Evolutionary conservation across 2,329 filamentous ascomycete genomes (phyloP).

Genomic region (Lecanicillium sp.): DNA sequence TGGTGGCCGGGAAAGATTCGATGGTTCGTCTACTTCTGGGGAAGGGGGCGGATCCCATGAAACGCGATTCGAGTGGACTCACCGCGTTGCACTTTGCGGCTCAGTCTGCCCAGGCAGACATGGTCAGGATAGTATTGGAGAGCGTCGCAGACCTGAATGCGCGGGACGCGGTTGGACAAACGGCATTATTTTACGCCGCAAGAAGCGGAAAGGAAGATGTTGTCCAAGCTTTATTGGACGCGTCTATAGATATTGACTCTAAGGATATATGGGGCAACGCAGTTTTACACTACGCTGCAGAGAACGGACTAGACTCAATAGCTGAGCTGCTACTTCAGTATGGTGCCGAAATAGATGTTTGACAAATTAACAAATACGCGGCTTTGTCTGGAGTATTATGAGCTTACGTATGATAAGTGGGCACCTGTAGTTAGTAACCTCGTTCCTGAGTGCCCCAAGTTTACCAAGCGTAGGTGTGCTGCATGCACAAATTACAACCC

Average conservation of each 20-base stretch:
- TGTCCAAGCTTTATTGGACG: background rate
- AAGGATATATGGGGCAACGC: conserved; percentile 1
- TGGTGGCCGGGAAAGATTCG: background rate
- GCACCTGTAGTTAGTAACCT: too few relatives aligned
- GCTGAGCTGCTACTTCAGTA: too few relatives aligned
- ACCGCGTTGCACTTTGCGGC: background rate
- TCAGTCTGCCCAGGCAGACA: background rate
- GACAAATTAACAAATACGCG: too few relatives aligned
- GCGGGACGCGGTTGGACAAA: background rate
- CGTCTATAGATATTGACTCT: background rate
- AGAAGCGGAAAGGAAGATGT: background rate
- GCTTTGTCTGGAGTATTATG: too few relatives aligned
- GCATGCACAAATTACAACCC: too few relatives aligned
- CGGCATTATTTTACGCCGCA: background rate
- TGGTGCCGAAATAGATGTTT: too few relatives aligned
- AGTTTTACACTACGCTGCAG: background rate
- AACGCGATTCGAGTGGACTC: background rate
- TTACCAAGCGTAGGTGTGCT: too few relatives aligned
- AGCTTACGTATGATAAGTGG: too few relatives aligned
- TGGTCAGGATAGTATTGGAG: background rate
- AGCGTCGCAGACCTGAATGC: background rate
- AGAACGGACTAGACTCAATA: background rate
- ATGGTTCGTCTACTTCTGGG: background rate
- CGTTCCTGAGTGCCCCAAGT: too few relatives aligned
- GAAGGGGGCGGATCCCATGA: background rate